phyloP scores from a whole-genome alignment of 2,329 filamentous ascomycete species.

The Paraconiothyrium brasiliense region DNA sequence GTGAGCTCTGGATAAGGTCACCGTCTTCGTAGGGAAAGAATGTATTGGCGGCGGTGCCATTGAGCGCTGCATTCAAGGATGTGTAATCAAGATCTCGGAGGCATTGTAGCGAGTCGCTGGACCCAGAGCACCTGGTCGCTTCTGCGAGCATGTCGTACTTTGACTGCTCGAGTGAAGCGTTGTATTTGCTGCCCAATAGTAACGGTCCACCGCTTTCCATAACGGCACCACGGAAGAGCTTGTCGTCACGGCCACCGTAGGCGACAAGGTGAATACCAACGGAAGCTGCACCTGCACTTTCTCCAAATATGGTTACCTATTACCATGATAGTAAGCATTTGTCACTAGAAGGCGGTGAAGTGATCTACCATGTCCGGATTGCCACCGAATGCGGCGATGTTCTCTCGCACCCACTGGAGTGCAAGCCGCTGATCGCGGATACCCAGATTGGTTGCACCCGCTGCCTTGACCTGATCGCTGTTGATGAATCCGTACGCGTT shows the following conservation, averaged over 20 bases:
- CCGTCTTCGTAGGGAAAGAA: neutral
- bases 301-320: slow-evolving; percentile 2
- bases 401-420: slow-evolving; percentile 49
- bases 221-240: neutral
- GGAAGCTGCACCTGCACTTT: neutral
- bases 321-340: neutral
- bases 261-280: slow-evolving; percentile 1
- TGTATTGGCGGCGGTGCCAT: neutral
- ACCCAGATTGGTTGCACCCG: slow-evolving; percentile 56
- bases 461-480: slow-evolving; percentile 8
- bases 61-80: neutral
- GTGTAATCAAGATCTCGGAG: neutral
- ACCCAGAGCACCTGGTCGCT: neutral
- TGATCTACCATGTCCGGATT: slow-evolving; percentile 45
- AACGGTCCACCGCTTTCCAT: neutral
- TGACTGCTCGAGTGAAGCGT: neutral
- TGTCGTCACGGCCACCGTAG: slow-evolving; percentile 3
- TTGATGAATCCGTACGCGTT: slow-evolving; percentile 68
- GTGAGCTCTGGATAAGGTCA: neutral
- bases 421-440: slow-evolving; percentile 52
- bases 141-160: neutral
- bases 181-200: neutral
- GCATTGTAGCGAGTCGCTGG: neutral
- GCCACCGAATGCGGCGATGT: slow-evolving; percentile 49
- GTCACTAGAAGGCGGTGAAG: neutral